These are phyloP conservation scores for Tuber aestivum DNA, from an alignment of 495 filamentous ascomycete species.

Conservation along the genomic window DNA sequence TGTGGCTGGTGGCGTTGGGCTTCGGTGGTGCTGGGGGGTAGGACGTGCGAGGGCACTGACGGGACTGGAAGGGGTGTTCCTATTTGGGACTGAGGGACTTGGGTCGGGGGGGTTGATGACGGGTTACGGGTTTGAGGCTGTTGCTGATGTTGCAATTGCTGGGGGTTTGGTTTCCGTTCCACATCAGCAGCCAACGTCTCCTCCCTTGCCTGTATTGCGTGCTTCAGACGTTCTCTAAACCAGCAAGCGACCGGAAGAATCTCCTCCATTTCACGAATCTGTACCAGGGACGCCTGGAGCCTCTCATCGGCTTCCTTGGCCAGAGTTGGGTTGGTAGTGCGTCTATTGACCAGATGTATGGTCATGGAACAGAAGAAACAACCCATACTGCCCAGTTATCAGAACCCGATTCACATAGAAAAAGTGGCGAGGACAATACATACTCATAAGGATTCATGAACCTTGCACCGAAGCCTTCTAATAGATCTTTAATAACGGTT, in stretches of 20 bases:
- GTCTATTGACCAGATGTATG: slow-evolving; percentile 17
- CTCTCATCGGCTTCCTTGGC: slow-evolving; percentile 15
- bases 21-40: not conserved
- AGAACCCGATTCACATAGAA: not conserved
- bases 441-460: slow-evolving; percentile 17
- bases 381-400: slow-evolving; percentile 6
- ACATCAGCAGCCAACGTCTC: slow-evolving; percentile 45
- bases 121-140: not conserved
- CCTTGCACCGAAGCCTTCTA: slow-evolving; percentile 15
- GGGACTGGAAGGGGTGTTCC: not conserved
- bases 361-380: slow-evolving; percentile 25
- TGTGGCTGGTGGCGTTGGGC: not conserved
- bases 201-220: slow-evolving; percentile 40
- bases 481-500: slow-evolving; percentile 10
- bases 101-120: slow-evolving; percentile 16
- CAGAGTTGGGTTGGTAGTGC: not conserved
- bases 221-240: slow-evolving; percentile 45
- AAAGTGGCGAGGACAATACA: not conserved
- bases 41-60: not conserved
- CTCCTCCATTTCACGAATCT: slow-evolving; percentile 13
- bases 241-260: slow-evolving; percentile 22
- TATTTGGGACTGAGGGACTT: slow-evolving; percentile 29
- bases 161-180: slow-evolving; percentile 25
- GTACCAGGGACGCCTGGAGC: slow-evolving; percentile 14
- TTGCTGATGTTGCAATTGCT: not conserved